Percentiles rank a stretch among this genome's conserved stretches.
Conservation (phyloP, 345 rosid genomes). For the Arabis hirsuta region DNA sequence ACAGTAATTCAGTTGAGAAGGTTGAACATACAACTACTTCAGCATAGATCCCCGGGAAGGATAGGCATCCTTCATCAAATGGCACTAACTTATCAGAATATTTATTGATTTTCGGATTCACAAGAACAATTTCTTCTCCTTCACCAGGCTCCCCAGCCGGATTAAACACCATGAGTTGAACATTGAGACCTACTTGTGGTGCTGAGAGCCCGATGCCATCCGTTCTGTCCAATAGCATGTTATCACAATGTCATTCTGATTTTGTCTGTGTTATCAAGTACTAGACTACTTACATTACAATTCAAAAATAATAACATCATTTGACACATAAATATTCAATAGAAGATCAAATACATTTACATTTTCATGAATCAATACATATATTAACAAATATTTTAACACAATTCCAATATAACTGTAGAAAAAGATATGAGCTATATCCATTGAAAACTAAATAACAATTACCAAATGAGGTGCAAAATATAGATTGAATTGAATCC, state of each 20-base stretch:
- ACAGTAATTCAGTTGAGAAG: background rate
- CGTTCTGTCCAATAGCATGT: slow-evolving; percentile 66
- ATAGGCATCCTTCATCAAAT: slow-evolving; percentile 87
- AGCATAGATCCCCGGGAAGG: slow-evolving; percentile 90
- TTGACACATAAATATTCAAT: background rate
- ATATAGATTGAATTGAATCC: background rate
- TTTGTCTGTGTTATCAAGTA: slow-evolving; percentile 6
- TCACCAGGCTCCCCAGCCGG: slow-evolving; percentile 71
- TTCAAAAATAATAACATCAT: background rate
- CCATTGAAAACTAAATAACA: background rate
- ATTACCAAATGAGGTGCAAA: background rate
- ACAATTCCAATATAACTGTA: background rate
- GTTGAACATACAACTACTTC: slow-evolving; percentile 65
- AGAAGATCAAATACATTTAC: background rate
- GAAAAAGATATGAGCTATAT: background rate
- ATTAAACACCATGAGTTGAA: slow-evolving; percentile 94
- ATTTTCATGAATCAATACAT: background rate
- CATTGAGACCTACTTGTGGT: slow-evolving; percentile 92
- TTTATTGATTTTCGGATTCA: slow-evolving; percentile 78
- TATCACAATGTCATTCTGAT: slow-evolving; percentile 27
- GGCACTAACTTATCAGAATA: slow-evolving; percentile 66
- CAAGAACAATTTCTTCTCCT: slow-evolving; percentile 89
- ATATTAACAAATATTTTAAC: background rate
- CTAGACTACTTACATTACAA: background rate
- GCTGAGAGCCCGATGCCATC: slow-evolving; percentile 98